Base-by-base conservation (phyloP, 371 early-diverging fungal species). In the Syncephalastrum contaminatum region DNA sequence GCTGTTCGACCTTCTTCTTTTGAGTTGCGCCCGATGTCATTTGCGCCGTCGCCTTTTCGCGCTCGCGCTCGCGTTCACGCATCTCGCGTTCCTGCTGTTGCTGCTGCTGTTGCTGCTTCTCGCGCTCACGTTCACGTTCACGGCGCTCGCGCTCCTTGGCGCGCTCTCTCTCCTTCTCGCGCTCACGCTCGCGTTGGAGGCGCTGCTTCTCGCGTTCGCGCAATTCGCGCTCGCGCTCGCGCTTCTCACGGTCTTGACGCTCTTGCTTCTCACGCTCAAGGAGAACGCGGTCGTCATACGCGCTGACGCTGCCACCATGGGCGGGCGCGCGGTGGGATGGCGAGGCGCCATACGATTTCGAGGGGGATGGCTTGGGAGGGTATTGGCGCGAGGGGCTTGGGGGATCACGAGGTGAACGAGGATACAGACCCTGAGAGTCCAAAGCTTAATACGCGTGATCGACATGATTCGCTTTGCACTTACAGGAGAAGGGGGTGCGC, bases 1-100 rank as follows among this genome's bases (percentile, higher is more conserved):
- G 78, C 53, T 82, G 84, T 56, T 86, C 87, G 0, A 76, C 77
- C 64, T 80, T 83, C 68, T 87, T 86, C 52, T 71, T 69, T 3
- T 62, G 63, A 15, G 70, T 57, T 10, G 72, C 21, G 24, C 67
- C 61, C 2, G 59, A 64, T 2, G 58, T 47, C 41, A 67, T 61
- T 55, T 70, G 68, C 12, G 67, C 63, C 55, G 52, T 54, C 7
- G 59, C 53, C 55, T 54, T 61, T 40, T 72, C 66, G 10, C 72
- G 60, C 42, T 67, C 69, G 8, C 63, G 63, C 46, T 56, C 56
- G 10, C 48, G 48, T 49, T 57, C 50, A 56, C 66, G 47, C 22
- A 46, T n/a, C 25, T 48, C 43, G 14, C 57, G 41, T 41, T 67
- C 63, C 2, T 61, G 52, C 43, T 58, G 58, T 43, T 48, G 56